These are phyloP conservation scores for Kazachstania viticola DNA, from an alignment of 805 yeast genomes.

Conservation along the genomic window DNA sequence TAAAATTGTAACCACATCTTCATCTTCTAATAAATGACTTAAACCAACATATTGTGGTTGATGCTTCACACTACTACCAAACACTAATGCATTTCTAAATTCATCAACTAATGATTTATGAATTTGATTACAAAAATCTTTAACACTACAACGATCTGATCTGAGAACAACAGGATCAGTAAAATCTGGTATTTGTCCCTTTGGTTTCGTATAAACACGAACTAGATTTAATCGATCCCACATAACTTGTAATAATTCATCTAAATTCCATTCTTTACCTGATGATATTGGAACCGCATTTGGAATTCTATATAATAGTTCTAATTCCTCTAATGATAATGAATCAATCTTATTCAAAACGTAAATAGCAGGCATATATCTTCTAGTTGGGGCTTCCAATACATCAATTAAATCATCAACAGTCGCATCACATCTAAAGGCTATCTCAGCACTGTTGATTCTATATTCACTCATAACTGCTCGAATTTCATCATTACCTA, in stretches of 20 bases:
- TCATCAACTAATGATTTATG: constrained; percentile 92
- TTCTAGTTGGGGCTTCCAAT: constrained; percentile 79
- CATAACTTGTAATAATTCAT: constrained; percentile 87
- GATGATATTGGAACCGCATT: constrained; percentile 95
- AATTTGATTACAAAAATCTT: constrained; percentile 92
- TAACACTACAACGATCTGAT: constrained; percentile 71
- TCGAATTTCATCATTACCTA: constrained; percentile 84
- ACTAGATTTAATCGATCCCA: constrained; percentile 88
- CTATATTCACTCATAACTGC: constrained; percentile 96
- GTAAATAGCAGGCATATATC: constrained; percentile 90
- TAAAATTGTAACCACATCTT: constrained; percentile 92
- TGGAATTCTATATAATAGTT: constrained; percentile 81
- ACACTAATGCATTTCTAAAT: constrained; percentile 86
- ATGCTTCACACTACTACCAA: constrained; percentile 90
- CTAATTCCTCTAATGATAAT: constrained; percentile 86
- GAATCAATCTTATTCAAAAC: constrained; percentile 94
- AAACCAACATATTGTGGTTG: constrained; percentile 96
- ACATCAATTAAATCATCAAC: constrained; percentile 95
- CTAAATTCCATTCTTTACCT: constrained; percentile 94
- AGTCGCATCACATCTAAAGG: constrained; percentile 94
- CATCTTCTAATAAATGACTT: constrained; percentile 75
- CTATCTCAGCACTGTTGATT: constrained; percentile 91
- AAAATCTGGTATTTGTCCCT: constrained; percentile 89
- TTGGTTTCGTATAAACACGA: constrained; percentile 94
- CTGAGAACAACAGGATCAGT: constrained; percentile 89